Evolutionary conservation across 2,329 filamentous ascomycete genomes (phyloP).

Genomic region (Fusarium veterinarium): DNA sequence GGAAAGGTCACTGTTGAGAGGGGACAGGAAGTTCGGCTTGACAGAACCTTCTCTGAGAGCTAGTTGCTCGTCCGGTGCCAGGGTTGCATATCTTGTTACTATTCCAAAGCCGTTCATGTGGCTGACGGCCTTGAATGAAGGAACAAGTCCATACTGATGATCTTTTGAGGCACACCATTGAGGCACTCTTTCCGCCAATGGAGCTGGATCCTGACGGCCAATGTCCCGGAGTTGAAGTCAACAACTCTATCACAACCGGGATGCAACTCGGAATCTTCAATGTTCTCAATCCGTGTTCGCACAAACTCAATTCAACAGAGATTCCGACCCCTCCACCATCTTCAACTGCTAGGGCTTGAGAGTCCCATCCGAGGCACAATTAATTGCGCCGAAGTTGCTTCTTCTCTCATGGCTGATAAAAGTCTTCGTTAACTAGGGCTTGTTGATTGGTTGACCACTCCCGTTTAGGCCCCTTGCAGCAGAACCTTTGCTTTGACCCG

Average conservation of each 20-base stretch:
- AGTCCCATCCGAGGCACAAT: constrained; percentile 6
- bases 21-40: constrained; percentile 3
- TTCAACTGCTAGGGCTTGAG: constrained; percentile 4
- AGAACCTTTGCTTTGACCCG: constrained; percentile 14
- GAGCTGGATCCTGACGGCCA: neutral
- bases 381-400: constrained; percentile 21
- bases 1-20: neutral
- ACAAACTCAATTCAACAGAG: constrained; percentile 24
- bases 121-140: neutral
- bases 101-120: neutral
- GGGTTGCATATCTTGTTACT: constrained; percentile 5
- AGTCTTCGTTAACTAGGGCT: constrained; percentile 12
- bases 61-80: constrained; percentile 23
- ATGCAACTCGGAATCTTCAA: neutral
- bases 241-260: constrained; percentile 3
- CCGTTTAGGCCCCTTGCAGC: constrained; percentile 29
- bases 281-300: neutral
- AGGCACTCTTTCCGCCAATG: constrained; percentile 13
- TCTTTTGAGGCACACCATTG: neutral
- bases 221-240: neutral
- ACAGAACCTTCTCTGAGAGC: neutral
- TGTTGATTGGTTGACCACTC: constrained; percentile 27
- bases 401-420: constrained; percentile 9
- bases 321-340: constrained; percentile 21
- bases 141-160: neutral